Evolutionary conservation across 2,329 filamentous ascomycete species (phyloP).

Genomic region (Dactylellina haptotyla): DNA sequence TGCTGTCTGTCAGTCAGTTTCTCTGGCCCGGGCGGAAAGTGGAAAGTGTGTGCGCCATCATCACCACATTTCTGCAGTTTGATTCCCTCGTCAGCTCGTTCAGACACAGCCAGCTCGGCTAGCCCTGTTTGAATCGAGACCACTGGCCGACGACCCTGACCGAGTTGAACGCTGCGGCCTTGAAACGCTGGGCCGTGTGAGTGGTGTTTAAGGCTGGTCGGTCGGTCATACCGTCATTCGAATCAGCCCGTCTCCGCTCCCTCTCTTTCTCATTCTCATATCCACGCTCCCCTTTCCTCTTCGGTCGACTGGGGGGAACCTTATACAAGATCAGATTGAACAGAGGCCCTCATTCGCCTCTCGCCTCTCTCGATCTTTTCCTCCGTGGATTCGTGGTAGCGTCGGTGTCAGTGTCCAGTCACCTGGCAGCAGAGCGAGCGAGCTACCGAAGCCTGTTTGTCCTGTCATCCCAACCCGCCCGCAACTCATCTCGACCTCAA

Average conservation of each 20-base stretch:
- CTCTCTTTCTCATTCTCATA: too few species aligned
- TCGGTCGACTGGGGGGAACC: neutral
- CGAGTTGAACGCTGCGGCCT: conserved; percentile 33
- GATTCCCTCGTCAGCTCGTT: conserved; percentile 29
- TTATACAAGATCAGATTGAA: conserved; percentile 32
- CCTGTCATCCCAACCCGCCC: conserved; percentile 51
- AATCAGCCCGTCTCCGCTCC: conserved; percentile 35
- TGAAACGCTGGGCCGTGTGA: conserved; percentile 51
- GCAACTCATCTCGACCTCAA: neutral
- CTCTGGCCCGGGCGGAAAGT: conserved; percentile 8
- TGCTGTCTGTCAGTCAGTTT: neutral
- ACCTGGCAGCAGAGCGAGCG: conserved; percentile 34
- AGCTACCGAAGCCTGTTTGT: too few species aligned
- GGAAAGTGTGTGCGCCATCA: conserved; percentile 19
- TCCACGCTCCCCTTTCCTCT: conserved; percentile 16
- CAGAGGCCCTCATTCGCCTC: conserved; percentile 14
- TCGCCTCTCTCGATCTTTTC: too few species aligned
- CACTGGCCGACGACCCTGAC: conserved; percentile 40
- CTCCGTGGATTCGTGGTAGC: too few species aligned
- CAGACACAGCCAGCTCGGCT: conserved; percentile 32
- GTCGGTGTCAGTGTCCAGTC: too few species aligned
- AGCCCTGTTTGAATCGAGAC: conserved; percentile 29
- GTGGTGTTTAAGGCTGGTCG: conserved; percentile 54
- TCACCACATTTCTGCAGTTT: neutral
- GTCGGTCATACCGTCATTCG: conserved; percentile 47